Evolutionary conservation across 106 monocot species (phyloP).

Genomic region (Iris macrosiphon): DNA sequence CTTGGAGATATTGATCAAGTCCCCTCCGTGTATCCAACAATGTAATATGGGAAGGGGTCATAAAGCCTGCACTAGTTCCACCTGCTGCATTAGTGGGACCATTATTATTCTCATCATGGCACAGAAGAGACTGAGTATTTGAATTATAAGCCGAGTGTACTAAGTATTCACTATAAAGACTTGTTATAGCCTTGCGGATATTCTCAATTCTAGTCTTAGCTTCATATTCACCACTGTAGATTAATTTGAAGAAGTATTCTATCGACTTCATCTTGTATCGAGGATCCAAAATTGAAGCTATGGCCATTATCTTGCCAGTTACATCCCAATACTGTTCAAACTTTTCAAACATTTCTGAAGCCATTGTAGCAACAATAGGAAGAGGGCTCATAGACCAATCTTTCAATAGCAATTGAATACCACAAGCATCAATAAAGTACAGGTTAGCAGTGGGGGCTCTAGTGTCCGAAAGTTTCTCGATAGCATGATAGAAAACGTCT

Average conservation of each 20-base stretch:
- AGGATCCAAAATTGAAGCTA: constrained; percentile 80
- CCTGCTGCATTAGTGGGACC: constrained; percentile 12
- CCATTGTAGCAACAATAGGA: constrained; percentile 37
- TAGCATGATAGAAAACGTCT: constrained; percentile 48
- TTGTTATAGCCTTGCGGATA: constrained; percentile 41
- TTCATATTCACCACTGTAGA: constrained; percentile 46
- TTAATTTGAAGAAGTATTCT: constrained; percentile 64
- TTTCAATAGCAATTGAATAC: constrained; percentile 54
- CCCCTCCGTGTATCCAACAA: constrained; percentile 56
- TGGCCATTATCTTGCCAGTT: constrained; percentile 51
- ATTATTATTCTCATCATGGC: constrained; percentile 29
- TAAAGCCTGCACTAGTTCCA: constrained; percentile 22
- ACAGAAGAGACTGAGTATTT: constrained; percentile 29
- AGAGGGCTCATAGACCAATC: constrained; percentile 39
- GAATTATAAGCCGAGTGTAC: constrained; percentile 31
- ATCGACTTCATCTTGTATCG: constrained; percentile 87
- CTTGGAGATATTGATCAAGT: constrained; percentile 72
- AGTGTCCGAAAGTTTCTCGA: constrained; percentile 43
- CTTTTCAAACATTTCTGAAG: constrained; percentile 59
- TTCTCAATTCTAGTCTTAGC: constrained; percentile 42
- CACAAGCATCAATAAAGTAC: constrained; percentile 73
- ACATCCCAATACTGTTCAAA: constrained; percentile 72
- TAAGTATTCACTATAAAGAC: constrained; percentile 63
- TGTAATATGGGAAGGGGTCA: constrained; percentile 42
- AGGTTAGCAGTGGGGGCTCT: constrained; percentile 61